Evolutionary conservation across 208 protist genomes (phyloP), one percentile per base, ranked within the genome.

Genomic region (Trichomonas tenax): DNA sequence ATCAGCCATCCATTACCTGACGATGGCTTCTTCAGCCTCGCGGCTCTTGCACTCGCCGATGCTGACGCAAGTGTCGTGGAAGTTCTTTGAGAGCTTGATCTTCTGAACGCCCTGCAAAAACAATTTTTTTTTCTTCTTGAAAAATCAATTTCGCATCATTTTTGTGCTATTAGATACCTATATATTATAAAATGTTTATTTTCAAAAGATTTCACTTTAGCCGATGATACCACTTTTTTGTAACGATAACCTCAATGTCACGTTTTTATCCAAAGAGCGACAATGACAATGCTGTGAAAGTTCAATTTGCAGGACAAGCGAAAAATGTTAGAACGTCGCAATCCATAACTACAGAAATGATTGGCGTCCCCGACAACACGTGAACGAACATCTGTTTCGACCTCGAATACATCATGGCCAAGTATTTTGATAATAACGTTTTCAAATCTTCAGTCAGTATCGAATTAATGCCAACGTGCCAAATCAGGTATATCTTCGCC

Each of bases 1-100:
- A 38, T 21, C 17, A 2, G 4, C 46, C 89, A 95, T 51, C 49
- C 49, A 51, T 38, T 95, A 8, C 2, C 26, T 15, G 41, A 95
- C 49, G 23, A 95, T 95, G 17, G 11, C 49, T 38, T 63, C 89
- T 38, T 95, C 89, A 40, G 44, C 89, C 38, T 95, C 46, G 15
- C 49, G 44, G n/a, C n/a, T 45, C 36, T 95, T 95, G 89, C 46
- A 51, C 41, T 95, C 89, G n/a, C 89, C 89, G 26, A 95, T 95
- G 9, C 31, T 89, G 17, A 89, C 34, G 17, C 82, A 89, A n/a
- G 36, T 89, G 10, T 89, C 40, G 17, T 46, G 34, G 40, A 89
- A 89, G 3, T 45, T 48, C 36, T 48, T 44, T 23, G n/a, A 44
- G 21, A 89, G 82, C 36, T 44, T 89, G 23, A 89, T 89, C 36